Evolutionary conservation across 2,329 filamentous ascomycete species (phyloP).

Genomic region (Uncinocarpus reesii): DNA sequence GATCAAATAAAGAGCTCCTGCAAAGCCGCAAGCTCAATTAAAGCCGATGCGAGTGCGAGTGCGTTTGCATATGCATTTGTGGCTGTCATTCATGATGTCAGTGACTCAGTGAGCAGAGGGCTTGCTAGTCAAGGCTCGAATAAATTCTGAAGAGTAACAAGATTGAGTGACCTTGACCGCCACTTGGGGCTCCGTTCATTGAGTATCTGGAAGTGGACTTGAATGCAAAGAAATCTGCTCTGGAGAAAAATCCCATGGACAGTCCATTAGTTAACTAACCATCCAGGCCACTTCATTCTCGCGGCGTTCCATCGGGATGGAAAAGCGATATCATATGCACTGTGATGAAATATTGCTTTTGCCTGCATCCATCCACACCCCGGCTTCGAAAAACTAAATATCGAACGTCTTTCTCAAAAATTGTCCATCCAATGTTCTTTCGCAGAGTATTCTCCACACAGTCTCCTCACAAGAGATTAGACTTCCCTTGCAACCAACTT

Average conservation of each 20-base stretch:
- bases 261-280: too few relatives aligned
- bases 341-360: conserved; percentile 1
- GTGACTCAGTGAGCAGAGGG: too few relatives aligned
- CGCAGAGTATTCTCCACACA: background rate
- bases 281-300: background rate
- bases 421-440: background rate
- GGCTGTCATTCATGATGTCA: background rate
- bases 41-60: conserved; percentile 4
- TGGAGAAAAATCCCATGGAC: too few relatives aligned
- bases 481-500: background rate
- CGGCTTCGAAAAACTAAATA: background rate
- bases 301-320: background rate
- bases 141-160: too few relatives aligned
- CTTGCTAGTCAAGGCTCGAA: too few relatives aligned
- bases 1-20: too few relatives aligned
- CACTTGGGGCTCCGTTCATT: too few relatives aligned
- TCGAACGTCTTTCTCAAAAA: background rate
- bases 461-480: background rate
- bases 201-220: too few relatives aligned
- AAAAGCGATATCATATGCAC: background rate
- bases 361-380: background rate
- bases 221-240: too few relatives aligned
- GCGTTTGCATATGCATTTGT: background rate
- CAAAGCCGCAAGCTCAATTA: background rate
- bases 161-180: too few relatives aligned